Percentiles rank a stretch among this genome's conserved stretches.
Evolutionary conservation across 2,329 filamentous ascomycete species (phyloP).

Genomic region (Onygenales sp.): DNA sequence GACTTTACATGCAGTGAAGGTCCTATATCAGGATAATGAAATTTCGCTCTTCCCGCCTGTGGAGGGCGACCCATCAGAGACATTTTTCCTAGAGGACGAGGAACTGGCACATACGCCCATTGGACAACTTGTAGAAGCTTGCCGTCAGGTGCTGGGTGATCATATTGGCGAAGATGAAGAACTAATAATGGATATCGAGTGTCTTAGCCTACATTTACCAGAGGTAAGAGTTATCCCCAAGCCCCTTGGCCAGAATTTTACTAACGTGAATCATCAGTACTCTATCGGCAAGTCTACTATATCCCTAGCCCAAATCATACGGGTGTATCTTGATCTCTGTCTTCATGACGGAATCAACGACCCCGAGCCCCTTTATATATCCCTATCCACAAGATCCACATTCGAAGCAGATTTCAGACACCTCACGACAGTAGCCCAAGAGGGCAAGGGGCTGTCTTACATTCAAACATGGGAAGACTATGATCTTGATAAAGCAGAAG

Average conservation of each 20-base stretch:
- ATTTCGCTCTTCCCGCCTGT: constrained; percentile 51
- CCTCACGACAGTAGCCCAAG: constrained; percentile 43
- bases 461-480: constrained; percentile 21
- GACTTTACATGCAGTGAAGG: constrained; percentile 38
- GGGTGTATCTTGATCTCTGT: constrained; percentile 49
- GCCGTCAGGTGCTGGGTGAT: constrained; percentile 45
- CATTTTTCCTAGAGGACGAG: constrained; percentile 49
- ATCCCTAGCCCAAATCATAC: constrained; percentile 48
- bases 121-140: constrained; percentile 46
- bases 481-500: constrained; percentile 10
- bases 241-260: background rate
- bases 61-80: constrained; percentile 43
- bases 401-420: constrained; percentile 44
- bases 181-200: constrained; percentile 46
- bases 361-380: constrained; percentile 49
- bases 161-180: constrained; percentile 49
- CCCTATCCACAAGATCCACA: constrained; percentile 44
- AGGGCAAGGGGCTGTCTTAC: constrained; percentile 49
- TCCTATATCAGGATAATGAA: constrained; percentile 47
- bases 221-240: constrained; percentile 39
- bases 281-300: constrained; percentile 39
- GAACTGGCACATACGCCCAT: constrained; percentile 45
- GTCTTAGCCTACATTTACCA: constrained; percentile 45
- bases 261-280: constrained; percentile 34
- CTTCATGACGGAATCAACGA: constrained; percentile 48